Base-by-base conservation (phyloP, 495 filamentous ascomycete species). In the Penicillium antarcticum region DNA sequence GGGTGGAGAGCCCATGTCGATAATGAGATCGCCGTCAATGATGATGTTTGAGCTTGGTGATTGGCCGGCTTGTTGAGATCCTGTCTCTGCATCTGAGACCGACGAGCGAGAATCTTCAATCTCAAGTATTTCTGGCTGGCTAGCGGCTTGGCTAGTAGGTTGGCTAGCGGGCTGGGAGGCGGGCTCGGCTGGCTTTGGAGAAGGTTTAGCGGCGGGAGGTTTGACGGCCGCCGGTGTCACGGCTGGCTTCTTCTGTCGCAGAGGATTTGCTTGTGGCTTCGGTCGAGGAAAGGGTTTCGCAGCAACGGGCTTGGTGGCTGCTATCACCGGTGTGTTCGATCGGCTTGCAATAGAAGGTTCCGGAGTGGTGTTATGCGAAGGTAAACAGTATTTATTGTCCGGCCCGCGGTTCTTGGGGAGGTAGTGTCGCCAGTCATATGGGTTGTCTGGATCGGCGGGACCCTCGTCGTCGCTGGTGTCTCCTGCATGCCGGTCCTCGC, bases 371-470 rank as follows among this genome's bases (percentile, higher is more conserved):
- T 65, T 54, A 35, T 29, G 60, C 57, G 17, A 71, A 76, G 29
- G 45, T 55, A 36, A 66, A 56, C 26, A 29, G 26, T 29, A 29
- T 55, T 76, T 72, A 26, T 62, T 58, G 33, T 66, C 63, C 34
- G 69, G 64, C 5, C 56, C 63, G 41, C 70, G 63, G 14, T 58
- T 56, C 51, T 76, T 70, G 23, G 63, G 67, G 33, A 82, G 74
- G 55, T 83, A 84, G 57, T 84, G 80, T 9, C 80, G 77, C 56
- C 72, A 82, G 59, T 84, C 80, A 48, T 78, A 84, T 13, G 80
- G 80, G 45, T 84, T 84, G 52, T 68, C 65, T 0, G 74, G 69
- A 46, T 81, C 79, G 1, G 79, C 70, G 19, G 65, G 68, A 9
- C 71, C 72, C 44, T 75, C 73, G 18, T 74, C 74, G 14, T 71